These are phyloP conservation scores for Tolypocladium paradoxum DNA, from an alignment of 2,329 filamentous ascomycete species.

Conservation along the genomic window DNA sequence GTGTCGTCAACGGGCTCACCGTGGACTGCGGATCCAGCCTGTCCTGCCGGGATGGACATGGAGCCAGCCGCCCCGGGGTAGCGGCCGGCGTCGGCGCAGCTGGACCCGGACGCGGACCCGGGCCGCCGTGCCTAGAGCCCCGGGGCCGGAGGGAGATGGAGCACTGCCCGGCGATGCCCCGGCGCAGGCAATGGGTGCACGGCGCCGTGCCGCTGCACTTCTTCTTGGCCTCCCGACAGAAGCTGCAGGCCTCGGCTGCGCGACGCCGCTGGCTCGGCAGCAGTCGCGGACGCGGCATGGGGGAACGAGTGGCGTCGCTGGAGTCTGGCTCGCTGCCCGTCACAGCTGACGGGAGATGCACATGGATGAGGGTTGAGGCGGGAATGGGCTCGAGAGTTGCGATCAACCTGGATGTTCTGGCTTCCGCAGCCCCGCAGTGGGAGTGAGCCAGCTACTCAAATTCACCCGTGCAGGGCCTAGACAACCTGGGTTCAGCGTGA, in stretches of 20 bases:
- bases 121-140: conserved; percentile 7
- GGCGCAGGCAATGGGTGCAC: conserved; percentile 34
- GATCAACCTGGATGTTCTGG: neutral
- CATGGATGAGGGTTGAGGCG: neutral
- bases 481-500: too few species aligned
- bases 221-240: conserved; percentile 39
- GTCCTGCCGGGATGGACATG: neutral
- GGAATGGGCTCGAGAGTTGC: neutral
- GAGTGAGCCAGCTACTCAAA: too few species aligned
- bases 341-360: neutral
- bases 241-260: conserved; percentile 35
- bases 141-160: conserved; percentile 21
- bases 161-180: conserved; percentile 28
- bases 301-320: neutral
- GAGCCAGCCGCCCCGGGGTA: neutral
- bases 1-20: neutral
- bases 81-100: neutral
- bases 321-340: neutral
- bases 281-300: conserved; percentile 42
- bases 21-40: neutral
- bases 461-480: too few species aligned
- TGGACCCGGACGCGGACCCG: neutral
- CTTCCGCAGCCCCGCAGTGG: neutral
- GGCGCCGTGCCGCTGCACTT: conserved; percentile 37
- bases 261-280: conserved; percentile 35